Conservation (phyloP, 2,329 filamentous ascomycete genomes). For the Tolypocladium capitatum region DNA sequence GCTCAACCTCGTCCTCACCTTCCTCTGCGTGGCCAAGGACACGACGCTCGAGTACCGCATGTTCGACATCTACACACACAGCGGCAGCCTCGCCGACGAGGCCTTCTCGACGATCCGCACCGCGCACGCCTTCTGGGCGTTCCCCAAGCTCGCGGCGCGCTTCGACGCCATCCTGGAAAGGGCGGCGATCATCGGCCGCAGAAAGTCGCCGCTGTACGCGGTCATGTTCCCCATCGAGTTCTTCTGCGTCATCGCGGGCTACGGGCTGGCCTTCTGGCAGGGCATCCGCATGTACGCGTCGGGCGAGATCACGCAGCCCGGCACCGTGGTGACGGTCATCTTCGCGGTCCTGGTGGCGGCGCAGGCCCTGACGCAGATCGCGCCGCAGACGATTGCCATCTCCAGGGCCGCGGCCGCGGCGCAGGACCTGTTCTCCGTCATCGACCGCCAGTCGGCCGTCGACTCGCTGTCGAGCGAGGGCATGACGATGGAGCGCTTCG, state of each 20-base stretch:
- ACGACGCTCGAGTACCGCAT: slow-evolving; percentile 28
- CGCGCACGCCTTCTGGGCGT: slow-evolving; percentile 36
- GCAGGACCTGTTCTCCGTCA: slow-evolving; percentile 31
- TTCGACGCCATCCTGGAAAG: slow-evolving; percentile 29
- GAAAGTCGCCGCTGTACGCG: slow-evolving; percentile 29
- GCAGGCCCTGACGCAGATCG: slow-evolving; percentile 31
- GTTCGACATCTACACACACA: slow-evolving; percentile 27
- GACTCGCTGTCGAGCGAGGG: slow-evolving; percentile 29
- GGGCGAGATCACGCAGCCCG: slow-evolving; percentile 30
- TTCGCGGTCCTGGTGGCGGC: slow-evolving; percentile 34
- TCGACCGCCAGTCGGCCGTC: slow-evolving; percentile 29
- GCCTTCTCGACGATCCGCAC: slow-evolving; percentile 34
- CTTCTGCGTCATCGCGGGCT: slow-evolving; percentile 33
- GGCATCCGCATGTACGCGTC: slow-evolving; percentile 31
- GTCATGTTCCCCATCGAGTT: slow-evolving; percentile 31
- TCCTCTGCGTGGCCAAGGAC: slow-evolving; percentile 24
- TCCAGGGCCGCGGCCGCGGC: slow-evolving; percentile 33
- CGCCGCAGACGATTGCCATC: slow-evolving; percentile 31
- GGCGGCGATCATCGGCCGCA: slow-evolving; percentile 23
- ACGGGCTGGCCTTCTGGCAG: slow-evolving; percentile 38
- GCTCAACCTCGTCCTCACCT: slow-evolving; percentile 25
- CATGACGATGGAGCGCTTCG: slow-evolving; percentile 11
- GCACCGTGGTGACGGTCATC: slow-evolving; percentile 34
- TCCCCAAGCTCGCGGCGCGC: slow-evolving; percentile 25
- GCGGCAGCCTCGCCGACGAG: slow-evolving; percentile 33